A percentile compares a stretch with the other conserved stretches of the same genome.
These are phyloP conservation scores for Durusdinium trenchii DNA, from an alignment of 73 alveolate species.

Conservation along the genomic window DNA sequence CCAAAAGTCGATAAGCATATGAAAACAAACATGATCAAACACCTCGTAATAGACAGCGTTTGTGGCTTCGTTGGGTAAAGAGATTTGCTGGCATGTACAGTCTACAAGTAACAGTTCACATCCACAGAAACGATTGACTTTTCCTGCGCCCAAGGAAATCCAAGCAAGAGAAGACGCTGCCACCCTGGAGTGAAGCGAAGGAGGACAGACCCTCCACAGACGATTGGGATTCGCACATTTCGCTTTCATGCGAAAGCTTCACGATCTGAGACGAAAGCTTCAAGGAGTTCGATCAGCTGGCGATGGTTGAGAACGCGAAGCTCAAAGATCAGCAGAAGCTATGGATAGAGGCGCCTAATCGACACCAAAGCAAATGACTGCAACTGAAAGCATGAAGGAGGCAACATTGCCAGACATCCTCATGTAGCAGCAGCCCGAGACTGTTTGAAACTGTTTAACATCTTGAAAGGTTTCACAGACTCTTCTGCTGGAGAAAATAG, in stretches of 20 bases:
- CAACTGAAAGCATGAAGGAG: no score
- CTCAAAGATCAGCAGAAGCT: constrained; percentile 29
- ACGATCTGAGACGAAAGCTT: background rate
- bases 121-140: background rate
- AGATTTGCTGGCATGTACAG: background rate
- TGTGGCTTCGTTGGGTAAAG: background rate
- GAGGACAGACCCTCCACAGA: no score
- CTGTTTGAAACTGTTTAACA: no score
- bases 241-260: background rate
- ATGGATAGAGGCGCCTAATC: constrained; percentile 12
- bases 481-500: background rate
- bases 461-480: background rate
- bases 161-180: no score
- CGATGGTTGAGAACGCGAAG: constrained; percentile 29
- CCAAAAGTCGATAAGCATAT: no score
- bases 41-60: no score
- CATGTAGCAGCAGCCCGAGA: no score
- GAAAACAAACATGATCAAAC: no score
- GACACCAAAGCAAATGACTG: background rate
- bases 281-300: constrained; percentile 53
- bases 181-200: constrained; percentile 29
- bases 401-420: no score
- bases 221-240: no score
- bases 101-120: background rate
- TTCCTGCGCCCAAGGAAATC: background rate